These are phyloP conservation scores for Termitomyces sp. DNA, from an alignment of 768 basidiomycete genomes.

Conservation along the genomic window DNA sequence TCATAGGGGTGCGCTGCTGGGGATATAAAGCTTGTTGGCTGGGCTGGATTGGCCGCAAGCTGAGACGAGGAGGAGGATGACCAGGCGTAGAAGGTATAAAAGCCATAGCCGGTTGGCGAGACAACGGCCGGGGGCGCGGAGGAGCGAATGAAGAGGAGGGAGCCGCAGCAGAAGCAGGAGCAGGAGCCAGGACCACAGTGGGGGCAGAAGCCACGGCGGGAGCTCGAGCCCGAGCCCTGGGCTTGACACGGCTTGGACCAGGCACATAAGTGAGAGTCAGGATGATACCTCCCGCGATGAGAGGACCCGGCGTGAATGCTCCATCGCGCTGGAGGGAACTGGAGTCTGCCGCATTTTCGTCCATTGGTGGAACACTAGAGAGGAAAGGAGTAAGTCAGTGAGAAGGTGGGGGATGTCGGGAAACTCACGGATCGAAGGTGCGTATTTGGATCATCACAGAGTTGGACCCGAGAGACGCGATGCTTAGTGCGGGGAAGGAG, in stretches of 20 bases:
- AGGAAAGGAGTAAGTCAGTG: background rate
- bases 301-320: background rate
- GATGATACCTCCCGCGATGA: background rate
- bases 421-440: background rate
- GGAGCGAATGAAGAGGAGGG: background rate
- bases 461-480: constrained; percentile 5
- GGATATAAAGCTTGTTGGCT: background rate
- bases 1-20: background rate
- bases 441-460: constrained; percentile 10
- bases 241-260: background rate
- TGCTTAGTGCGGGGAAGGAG: constrained; percentile 2
- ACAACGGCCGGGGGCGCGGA: too few relatives aligned
- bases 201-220: background rate
- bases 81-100: background rate
- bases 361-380: background rate
- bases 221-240: background rate
- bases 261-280: background rate
- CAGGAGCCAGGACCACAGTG: background rate
- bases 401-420: background rate
- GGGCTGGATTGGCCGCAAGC: background rate
- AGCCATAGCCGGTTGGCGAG: background rate
- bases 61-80: background rate
- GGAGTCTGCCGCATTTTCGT: background rate
- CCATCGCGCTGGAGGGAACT: background rate
- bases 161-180: background rate